Percentiles rank a stretch among this genome's conserved stretches.
phyloP scores from a whole-genome alignment of 208 protist genomes.

The Acanthamoeba castellanii region DNA sequence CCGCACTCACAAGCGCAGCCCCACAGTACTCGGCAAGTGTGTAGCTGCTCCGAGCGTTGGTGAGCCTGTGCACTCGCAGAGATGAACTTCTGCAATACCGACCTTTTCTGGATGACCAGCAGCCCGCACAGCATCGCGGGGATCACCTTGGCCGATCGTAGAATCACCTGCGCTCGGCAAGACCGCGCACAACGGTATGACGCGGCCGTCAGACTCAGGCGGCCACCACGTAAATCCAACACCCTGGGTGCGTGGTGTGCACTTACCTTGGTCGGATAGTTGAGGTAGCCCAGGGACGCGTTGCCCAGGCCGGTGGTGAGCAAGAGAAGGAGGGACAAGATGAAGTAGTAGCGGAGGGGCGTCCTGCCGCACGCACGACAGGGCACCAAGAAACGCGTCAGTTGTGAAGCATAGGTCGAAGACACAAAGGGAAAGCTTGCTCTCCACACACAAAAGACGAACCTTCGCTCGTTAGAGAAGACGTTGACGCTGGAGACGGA shows the following conservation, averaged over 20 bases:
- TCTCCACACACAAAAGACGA: background rate
- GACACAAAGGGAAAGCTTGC: no score
- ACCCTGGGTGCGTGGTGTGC: background rate
- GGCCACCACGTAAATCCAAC: no score
- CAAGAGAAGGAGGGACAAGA: background rate
- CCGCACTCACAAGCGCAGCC: background rate
- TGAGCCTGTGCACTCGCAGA: background rate
- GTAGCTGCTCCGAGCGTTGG: background rate
- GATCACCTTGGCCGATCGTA: conserved; percentile 10
- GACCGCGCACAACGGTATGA: background rate
- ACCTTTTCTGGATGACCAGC: background rate
- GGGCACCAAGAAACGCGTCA: no score
- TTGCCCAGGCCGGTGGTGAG: background rate
- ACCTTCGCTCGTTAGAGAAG: background rate
- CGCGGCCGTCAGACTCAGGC: no score
- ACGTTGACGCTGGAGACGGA: background rate
- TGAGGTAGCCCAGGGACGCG: background rate
- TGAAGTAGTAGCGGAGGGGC: conserved; percentile 10
- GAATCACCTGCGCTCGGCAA: background rate
- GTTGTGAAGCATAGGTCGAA: no score
- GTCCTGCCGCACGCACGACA: background rate
- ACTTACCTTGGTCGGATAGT: background rate
- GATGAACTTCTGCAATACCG: background rate
- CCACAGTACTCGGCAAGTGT: background rate
- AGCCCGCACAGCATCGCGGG: background rate